Percentiles rank a stretch among this genome's conserved stretches.
These are phyloP conservation scores for Eutrema salsugineum DNA, from an alignment of 441 rosid species.

Conservation along the genomic window DNA sequence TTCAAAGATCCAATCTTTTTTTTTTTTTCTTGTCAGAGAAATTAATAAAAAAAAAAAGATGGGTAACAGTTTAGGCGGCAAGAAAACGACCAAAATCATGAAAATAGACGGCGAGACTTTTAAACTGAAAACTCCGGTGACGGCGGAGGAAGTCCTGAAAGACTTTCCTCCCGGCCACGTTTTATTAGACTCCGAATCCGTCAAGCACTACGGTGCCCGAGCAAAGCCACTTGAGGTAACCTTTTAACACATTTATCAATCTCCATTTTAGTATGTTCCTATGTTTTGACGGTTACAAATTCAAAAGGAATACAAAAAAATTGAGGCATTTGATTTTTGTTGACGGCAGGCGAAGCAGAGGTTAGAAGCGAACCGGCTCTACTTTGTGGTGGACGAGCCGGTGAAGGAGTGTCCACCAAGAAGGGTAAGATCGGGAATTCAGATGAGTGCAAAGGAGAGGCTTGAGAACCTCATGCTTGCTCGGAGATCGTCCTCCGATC, in stretches of 20 bases:
- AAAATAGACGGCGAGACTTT: conserved; percentile 78
- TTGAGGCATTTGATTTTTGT: neutral
- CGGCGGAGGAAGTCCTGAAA: conserved; percentile 59
- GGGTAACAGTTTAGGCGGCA: conserved; percentile 83
- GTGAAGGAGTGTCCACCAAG: conserved; percentile 47
- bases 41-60: conserved; percentile 20
- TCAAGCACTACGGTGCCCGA: conserved; percentile 74
- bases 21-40: neutral
- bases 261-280: neutral
- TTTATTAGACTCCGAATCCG: conserved; percentile 74
- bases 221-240: conserved; percentile 60
- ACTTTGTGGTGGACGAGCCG: conserved; percentile 77
- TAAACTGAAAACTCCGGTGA: conserved; percentile 78
- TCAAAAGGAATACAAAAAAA: neutral
- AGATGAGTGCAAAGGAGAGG: conserved; percentile 80
- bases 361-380: conserved; percentile 66
- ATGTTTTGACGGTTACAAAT: neutral
- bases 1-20: neutral
- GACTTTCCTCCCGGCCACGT: conserved; percentile 84
- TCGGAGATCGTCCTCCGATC: conserved; percentile 80
- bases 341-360: conserved; percentile 35
- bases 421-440: conserved; percentile 79
- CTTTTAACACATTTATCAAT: neutral
- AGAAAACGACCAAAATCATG: conserved; percentile 72
- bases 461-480: conserved; percentile 80